phyloP scores from a whole-genome alignment of 140 eudicot genomes.

The Senecio squalidus region DNA sequence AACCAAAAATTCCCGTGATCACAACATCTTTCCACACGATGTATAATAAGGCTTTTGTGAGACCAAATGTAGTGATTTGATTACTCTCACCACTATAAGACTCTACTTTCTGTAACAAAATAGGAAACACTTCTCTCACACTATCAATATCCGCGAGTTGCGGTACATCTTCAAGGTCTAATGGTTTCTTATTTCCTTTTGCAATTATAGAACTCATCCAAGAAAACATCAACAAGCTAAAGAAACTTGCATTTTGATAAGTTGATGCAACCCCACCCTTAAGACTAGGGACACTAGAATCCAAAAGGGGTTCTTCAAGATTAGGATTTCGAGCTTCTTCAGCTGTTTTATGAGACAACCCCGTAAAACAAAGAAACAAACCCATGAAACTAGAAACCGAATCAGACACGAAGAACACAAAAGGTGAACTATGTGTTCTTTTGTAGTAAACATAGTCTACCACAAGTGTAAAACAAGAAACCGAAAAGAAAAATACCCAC shows the following conservation, averaged over 20 bases:
- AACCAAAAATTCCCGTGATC: constrained; percentile 43
- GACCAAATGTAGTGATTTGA: constrained; percentile 45
- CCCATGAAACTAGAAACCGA: constrained; percentile 43
- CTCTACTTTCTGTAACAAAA: constrained; percentile 42
- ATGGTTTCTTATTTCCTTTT: constrained; percentile 53
- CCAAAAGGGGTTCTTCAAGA: constrained; percentile 73
- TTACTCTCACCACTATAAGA: constrained; percentile 31
- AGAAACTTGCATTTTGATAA: constrained; percentile 46
- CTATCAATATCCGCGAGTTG: constrained; percentile 51
- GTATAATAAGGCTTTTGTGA: constrained; percentile 52
- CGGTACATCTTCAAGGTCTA: constrained; percentile 83
- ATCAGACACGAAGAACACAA: constrained; percentile 54
- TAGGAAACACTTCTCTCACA: constrained; percentile 44
- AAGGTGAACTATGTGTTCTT: constrained; percentile 16
- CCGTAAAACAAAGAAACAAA: constrained; percentile 51
- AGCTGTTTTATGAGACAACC: constrained; percentile 29
- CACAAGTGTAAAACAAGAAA: constrained; percentile 57
- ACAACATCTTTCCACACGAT: constrained; percentile 57
- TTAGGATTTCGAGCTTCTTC: constrained; percentile 20
- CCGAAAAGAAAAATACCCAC: constrained; percentile 61
- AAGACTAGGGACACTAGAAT: constrained; percentile 21
- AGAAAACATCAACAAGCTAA: constrained; percentile 51
- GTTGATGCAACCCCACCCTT: constrained; percentile 45
- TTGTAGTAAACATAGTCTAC: constrained; percentile 43
- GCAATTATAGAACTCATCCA: constrained; percentile 62